A percentile compares a stretch with the other conserved stretches of the same genome.
Conservation (phyloP, 768 basidiomycete genomes). For the Suillus placidus region DNA sequence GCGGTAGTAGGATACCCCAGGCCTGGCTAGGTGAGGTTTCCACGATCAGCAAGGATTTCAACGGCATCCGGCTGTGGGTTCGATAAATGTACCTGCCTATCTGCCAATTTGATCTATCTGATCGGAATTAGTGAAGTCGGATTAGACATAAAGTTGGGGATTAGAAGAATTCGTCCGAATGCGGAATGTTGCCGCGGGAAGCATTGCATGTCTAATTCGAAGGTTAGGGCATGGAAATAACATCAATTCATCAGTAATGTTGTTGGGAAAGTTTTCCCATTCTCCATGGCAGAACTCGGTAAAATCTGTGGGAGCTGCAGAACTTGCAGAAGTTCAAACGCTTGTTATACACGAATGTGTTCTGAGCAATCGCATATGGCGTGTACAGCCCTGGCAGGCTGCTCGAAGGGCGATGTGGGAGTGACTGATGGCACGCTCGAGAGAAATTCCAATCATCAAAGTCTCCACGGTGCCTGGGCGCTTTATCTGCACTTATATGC, state of each 20-base stretch:
- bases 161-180: not conserved
- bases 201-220: not conserved
- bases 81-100: not conserved
- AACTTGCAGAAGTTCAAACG: not conserved
- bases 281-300: not conserved
- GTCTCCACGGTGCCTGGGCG: not conserved
- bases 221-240: not conserved
- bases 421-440: not conserved
- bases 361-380: not conserved
- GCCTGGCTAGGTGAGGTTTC: not conserved
- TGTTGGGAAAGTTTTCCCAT: not conserved
- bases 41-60: not conserved
- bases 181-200: not conserved
- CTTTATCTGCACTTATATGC: not conserved
- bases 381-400: not conserved
- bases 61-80: not conserved
- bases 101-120: not conserved
- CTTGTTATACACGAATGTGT: not conserved
- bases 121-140: not conserved
- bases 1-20: not conserved
- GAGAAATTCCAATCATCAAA: not conserved
- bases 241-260: not conserved
- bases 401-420: not conserved
- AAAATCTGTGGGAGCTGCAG: not conserved
- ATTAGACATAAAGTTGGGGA: not conserved